Conservation (phyloP, 805 yeast genomes). For the Candida oleophila region DNA sequence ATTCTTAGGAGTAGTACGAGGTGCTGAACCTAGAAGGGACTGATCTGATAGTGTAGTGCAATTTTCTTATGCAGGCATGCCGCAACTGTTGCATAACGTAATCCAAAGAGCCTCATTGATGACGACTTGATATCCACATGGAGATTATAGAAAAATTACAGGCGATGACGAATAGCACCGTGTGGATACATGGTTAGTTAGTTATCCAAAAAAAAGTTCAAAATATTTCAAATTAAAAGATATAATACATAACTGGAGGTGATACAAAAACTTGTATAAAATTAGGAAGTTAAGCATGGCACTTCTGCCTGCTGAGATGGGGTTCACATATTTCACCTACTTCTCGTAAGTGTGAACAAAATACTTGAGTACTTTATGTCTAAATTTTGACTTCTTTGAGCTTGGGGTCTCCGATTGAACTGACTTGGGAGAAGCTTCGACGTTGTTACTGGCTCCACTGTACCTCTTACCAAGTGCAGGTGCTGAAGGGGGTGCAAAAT, state of each 20-base stretch:
- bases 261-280: neutral
- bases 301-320: no score
- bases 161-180: no score
- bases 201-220: neutral
- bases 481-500: constrained; percentile 4
- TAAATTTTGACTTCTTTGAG: constrained; percentile 12
- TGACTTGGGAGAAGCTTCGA: neutral
- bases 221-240: neutral
- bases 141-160: no score
- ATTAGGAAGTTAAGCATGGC: no score
- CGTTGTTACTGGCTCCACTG: neutral
- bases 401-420: neutral
- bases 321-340: no score
- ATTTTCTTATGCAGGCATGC: neutral
- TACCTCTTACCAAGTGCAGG: neutral
- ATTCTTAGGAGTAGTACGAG: no score
- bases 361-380: constrained; percentile 25
- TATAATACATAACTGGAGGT: neutral
- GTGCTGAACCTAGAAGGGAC: no score
- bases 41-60: neutral
- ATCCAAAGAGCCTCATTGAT: neutral
- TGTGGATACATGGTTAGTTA: neutral
- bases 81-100: neutral
- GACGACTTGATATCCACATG: no score
- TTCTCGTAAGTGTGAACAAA: constrained; percentile 30